Conservation (phyloP, 768 basidiomycete genomes). For the Serpula lacrymans region DNA sequence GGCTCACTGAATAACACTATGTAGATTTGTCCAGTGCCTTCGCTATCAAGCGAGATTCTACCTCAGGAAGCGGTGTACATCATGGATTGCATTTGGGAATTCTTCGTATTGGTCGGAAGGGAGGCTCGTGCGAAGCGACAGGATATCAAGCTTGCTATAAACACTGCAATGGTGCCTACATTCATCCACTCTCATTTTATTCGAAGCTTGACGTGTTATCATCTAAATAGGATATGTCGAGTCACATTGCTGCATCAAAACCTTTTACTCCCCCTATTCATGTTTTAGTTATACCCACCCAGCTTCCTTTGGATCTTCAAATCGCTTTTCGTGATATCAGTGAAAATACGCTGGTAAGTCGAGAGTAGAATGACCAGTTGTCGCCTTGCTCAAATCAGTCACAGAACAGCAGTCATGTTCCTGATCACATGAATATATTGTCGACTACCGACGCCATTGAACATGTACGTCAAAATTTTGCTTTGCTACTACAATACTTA, state of each 20-base stretch:
- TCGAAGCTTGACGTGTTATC: too few relatives aligned
- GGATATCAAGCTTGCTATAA: constrained; percentile 61
- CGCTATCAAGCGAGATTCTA: constrained; percentile 36
- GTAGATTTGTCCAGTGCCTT: constrained; percentile 47
- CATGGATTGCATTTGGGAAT: constrained; percentile 76
- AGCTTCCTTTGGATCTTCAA: constrained; percentile 67
- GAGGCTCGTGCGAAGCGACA: constrained; percentile 57
- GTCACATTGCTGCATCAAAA: constrained; percentile 44
- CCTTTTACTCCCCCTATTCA: constrained; percentile 77
- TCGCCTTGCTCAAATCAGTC: constrained; percentile 4
- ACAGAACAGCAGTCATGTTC: constrained; percentile 50
- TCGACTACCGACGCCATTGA: constrained; percentile 50
- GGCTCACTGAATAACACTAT: constrained; percentile 5
- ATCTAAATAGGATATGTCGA: constrained; percentile 54
- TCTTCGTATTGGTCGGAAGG: constrained; percentile 69
- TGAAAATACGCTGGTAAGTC: constrained; percentile 53
- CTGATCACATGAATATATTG: constrained; percentile 79
- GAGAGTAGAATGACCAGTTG: neutral
- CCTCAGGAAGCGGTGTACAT: constrained; percentile 54
- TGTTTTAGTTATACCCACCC: constrained; percentile 69
- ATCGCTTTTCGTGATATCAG: constrained; percentile 68
- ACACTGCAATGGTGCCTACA: constrained; percentile 48
- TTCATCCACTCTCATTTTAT: too few relatives aligned
- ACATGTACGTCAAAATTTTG: constrained; percentile 49
- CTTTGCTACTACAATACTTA: constrained; percentile 3